Base-by-base conservation (phyloP, 768 basidiomycete species). In the Hemileccinum rubropunctum region DNA sequence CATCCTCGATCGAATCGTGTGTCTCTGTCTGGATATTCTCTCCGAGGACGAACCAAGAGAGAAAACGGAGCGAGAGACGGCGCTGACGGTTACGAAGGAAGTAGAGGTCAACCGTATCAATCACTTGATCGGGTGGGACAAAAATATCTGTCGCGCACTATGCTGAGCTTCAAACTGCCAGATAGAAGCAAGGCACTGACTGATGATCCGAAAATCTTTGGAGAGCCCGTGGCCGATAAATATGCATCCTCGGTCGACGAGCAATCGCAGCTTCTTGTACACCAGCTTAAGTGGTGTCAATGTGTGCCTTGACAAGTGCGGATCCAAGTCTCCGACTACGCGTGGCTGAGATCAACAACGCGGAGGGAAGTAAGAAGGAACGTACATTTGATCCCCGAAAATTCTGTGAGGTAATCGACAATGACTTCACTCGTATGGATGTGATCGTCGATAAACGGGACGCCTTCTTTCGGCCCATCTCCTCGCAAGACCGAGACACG, bases 1-100 rank as follows among this genome's bases (percentile, higher is more conserved):
- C 92, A 61, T 98, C 95, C 67, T 99, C 97, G 57, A 99, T 95
- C n/a, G 95, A 98, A 67, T 98, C 97, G 66, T 99, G 95, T 12
- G 84, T 91, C 18, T 93, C 92, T 3, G 81, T 88, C 67, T 98
- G 95, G 50, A 99, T 98, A 59, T 89, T 84, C 63, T 93, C 84
- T 40, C 87, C 79, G 10, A 98, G 75, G n/a, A 98, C 78, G 66
- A 86, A 93, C 92, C 94, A 99, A 0, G 94, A 83, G 21, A 98
- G 77, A 71, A 98, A 99, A 8, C 92, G 83, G 18, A 99, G 75
- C 0, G 94, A 95, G 33, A 98, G 76, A 50, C 94, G 86, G 15
- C 95, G 84, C 58, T 94, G 89, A 20, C 93, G 83, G 21, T 77
- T 70, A 58, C 79, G 82, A 23, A 93, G 63, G 64, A 90, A 97